Evolutionary conservation across 2,329 filamentous ascomycete species (phyloP), one percentile per base, ranked within the genome.

Genomic region (Pseudogymnoascus sp.): DNA sequence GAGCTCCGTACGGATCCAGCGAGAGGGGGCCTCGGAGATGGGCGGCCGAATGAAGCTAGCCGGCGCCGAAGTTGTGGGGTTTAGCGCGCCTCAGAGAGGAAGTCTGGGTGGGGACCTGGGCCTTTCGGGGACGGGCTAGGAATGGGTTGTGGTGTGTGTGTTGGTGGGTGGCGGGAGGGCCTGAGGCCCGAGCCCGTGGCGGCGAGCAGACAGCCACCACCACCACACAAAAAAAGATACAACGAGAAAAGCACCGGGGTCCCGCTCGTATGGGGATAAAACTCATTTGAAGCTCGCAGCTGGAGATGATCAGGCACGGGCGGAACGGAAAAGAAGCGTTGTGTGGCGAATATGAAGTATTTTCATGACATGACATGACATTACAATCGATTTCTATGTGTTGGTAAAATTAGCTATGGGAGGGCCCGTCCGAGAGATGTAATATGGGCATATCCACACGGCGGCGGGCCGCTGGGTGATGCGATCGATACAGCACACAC

Each of bases 381-480:
- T 21, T 21, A 21, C 21, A 21, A 21, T 21, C 29, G 33, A 55
- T 55, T 55, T 33, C 48, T 55, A 33, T 55, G 48, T 33, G 27
- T 31, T 31, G n/a, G 44, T 55, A 55, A 55, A 55, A 55, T 55
- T 55, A 55, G 44, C 44, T 55, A 3, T 55, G 44, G 44, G 44
- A 55, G 29, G 48, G 29, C 48, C 48, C 48, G 48, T 55, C 10
- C 48, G 15, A 55, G n/a, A 9, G 29, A 55, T 21, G 48, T 33
- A 55, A 55, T 55, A 55, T 55, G 48, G 48, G 48, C 48, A 55
- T 55, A 55, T 55, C 48, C 48, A 55, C 48, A 55, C 48, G 48
- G 48, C 29, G 48, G 48, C 48, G 48, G 48, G 48, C 48, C 48
- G 48, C 48, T 55, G 27, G 33, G 33, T 55, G 48, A 33, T 33